Conservation (phyloP, 2,329 filamentous ascomycete genomes). For the Lecanicillium sp. region DNA sequence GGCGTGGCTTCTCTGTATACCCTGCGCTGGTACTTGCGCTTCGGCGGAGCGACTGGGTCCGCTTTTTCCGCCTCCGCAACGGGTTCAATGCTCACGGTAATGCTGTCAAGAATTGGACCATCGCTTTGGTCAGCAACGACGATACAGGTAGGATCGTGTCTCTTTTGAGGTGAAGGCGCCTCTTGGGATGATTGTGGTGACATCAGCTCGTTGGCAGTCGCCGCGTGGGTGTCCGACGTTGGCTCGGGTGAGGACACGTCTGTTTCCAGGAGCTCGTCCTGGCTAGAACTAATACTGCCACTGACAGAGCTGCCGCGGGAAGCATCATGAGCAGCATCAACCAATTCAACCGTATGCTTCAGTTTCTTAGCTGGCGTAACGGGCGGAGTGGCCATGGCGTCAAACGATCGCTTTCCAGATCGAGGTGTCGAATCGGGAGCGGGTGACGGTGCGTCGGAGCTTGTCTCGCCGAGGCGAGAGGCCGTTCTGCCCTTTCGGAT, state of each 20-base stretch:
- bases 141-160: background rate
- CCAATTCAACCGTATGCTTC: slow-evolving; percentile 28
- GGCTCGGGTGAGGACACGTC: slow-evolving; percentile 45
- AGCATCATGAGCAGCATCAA: slow-evolving; percentile 23
- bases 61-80: slow-evolving; percentile 8
- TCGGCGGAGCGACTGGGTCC: slow-evolving; percentile 18
- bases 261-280: slow-evolving; percentile 27
- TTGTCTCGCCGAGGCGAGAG: slow-evolving; percentile 27
- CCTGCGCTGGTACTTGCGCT: slow-evolving; percentile 30
- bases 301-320: slow-evolving; percentile 35
- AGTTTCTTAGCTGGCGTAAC: slow-evolving; percentile 48
- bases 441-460: slow-evolving; percentile 25
- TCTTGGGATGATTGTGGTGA: slow-evolving; percentile 11
- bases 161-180: slow-evolving; percentile 5
- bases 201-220: background rate
- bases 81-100: slow-evolving; percentile 24
- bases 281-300: slow-evolving; percentile 22
- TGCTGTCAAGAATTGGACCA: slow-evolving; percentile 13
- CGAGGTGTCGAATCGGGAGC: slow-evolving; percentile 22
- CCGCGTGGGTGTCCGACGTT: background rate
- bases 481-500: slow-evolving; percentile 34
- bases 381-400: slow-evolving; percentile 46
- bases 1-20: slow-evolving; percentile 29
- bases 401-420: slow-evolving; percentile 35
- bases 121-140: background rate